Percentiles rank a stretch among this genome's conserved stretches.
These are phyloP conservation scores for Neonectria coccinea DNA, from an alignment of 2,329 filamentous ascomycete genomes.

Conservation along the genomic window DNA sequence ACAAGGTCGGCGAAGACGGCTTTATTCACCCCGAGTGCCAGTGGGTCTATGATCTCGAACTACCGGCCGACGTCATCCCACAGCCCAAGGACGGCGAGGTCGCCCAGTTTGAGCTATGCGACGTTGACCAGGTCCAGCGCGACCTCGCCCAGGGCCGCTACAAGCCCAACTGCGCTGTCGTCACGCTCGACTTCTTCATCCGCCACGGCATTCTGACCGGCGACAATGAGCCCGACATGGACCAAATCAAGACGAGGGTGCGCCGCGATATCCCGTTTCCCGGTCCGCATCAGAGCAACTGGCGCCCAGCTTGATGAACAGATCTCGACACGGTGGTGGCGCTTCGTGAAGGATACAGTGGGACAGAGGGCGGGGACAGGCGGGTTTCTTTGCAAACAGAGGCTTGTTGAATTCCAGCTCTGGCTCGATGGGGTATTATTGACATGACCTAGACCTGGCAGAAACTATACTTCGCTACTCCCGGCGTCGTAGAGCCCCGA, in stretches of 20 bases:
- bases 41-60: slow-evolving; percentile 89
- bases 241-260: slow-evolving; percentile 79
- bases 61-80: slow-evolving; percentile 75
- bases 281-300: slow-evolving; percentile 66
- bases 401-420: slow-evolving; percentile 22
- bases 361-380: not conserved
- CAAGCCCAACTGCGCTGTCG: slow-evolving; percentile 91
- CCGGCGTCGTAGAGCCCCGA: slow-evolving; percentile 22
- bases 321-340: not conserved
- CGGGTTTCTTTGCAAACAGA: slow-evolving; percentile 11
- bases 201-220: slow-evolving; percentile 82
- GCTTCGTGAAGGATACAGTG: not conserved
- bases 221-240: slow-evolving; percentile 82
- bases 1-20: slow-evolving; percentile 82
- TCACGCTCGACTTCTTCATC: slow-evolving; percentile 90
- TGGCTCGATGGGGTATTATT: slow-evolving; percentile 44
- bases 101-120: slow-evolving; percentile 82
- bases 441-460: slow-evolving; percentile 37
- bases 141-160: slow-evolving; percentile 80
- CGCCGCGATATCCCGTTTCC: slow-evolving; percentile 87
- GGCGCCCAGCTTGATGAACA: slow-evolving; percentile 36
- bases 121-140: slow-evolving; percentile 78
- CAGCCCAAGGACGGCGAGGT: slow-evolving; percentile 90
- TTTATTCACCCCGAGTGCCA: slow-evolving; percentile 91
- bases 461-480: slow-evolving; percentile 27